Conservation (phyloP, 2,329 filamentous ascomycete genomes). For the Colletotrichum brevisporum region DNA sequence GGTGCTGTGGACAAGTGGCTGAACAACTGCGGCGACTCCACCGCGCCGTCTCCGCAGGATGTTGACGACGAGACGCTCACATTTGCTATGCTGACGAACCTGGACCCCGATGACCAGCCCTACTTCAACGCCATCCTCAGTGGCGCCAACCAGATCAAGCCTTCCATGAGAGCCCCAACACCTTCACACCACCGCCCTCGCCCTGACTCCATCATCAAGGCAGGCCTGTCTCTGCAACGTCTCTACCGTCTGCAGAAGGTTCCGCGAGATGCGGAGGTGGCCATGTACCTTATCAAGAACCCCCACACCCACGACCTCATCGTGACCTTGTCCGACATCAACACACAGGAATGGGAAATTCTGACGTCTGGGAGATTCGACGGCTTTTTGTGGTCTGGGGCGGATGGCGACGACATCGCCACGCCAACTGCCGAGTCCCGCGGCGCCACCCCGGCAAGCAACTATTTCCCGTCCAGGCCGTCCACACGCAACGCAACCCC, state of each 20-base stretch:
- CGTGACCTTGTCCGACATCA: slow-evolving; percentile 89
- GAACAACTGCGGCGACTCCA: slow-evolving; percentile 80
- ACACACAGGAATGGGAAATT: slow-evolving; percentile 95
- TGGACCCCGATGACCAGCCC: slow-evolving; percentile 81
- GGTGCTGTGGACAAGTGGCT: slow-evolving; percentile 94
- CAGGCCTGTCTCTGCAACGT: slow-evolving; percentile 84
- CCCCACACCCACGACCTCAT: slow-evolving; percentile 87
- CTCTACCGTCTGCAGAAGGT: slow-evolving; percentile 81
- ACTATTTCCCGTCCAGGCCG: slow-evolving; percentile 56
- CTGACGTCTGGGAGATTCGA: slow-evolving; percentile 94
- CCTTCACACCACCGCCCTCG: slow-evolving; percentile 72
- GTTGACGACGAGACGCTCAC: slow-evolving; percentile 94
- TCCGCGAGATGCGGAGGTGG: slow-evolving; percentile 88
- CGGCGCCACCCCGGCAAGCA: slow-evolving; percentile 68
- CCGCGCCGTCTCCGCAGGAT: slow-evolving; percentile 84
- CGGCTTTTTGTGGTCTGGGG: slow-evolving; percentile 94
- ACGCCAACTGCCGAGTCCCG: slow-evolving; percentile 60
- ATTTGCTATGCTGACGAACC: slow-evolving; percentile 92
- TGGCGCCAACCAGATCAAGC: slow-evolving; percentile 70
- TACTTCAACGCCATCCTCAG: slow-evolving; percentile 86
- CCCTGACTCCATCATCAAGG: slow-evolving; percentile 82
- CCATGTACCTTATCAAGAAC: slow-evolving; percentile 88
- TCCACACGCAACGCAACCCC: slow-evolving; percentile 60
- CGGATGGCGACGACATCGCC: slow-evolving; percentile 71
- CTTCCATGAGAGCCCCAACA: slow-evolving; percentile 75